Conservation (phyloP, 768 basidiomycete species). For the Xerocomus brunneocitrinus region DNA sequence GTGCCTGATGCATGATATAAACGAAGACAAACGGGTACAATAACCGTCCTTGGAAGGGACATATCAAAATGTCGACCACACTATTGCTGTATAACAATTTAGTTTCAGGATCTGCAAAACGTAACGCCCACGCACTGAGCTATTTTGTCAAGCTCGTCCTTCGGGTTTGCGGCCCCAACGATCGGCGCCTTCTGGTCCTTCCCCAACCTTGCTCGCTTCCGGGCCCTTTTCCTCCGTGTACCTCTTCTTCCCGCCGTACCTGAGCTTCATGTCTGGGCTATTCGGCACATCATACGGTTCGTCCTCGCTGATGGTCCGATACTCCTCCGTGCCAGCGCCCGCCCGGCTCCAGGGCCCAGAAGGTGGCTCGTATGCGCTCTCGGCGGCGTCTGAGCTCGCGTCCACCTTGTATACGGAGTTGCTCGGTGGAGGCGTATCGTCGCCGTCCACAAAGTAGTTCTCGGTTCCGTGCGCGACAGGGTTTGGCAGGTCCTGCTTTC, state of each 20-base stretch:
- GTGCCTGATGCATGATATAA: not conserved
- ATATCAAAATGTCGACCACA: too few species aligned
- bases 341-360: slow-evolving; percentile 43
- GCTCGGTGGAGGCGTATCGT: slow-evolving; percentile 39
- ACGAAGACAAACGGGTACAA: not conserved
- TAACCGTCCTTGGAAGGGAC: not conserved
- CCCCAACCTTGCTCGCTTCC: slow-evolving; percentile 30
- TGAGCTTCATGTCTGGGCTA: slow-evolving; percentile 5
- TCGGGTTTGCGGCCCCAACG: slow-evolving; percentile 35
- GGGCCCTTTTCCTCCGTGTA: slow-evolving; percentile 23
- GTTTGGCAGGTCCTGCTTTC: not conserved
- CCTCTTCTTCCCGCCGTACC: slow-evolving; percentile 22
- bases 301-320: slow-evolving; percentile 21
- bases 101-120: not conserved
- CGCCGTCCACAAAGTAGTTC: slow-evolving; percentile 45
- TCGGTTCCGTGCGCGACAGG: slow-evolving; percentile 34
- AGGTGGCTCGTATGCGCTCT: slow-evolving; percentile 48
- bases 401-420: slow-evolving; percentile 46
- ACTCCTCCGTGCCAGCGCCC: slow-evolving; percentile 33
- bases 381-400: slow-evolving; percentile 37
- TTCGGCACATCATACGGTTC: slow-evolving; percentile 22
- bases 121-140: not conserved
- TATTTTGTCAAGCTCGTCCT: slow-evolving; percentile 13
- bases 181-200: slow-evolving; percentile 38
- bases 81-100: not conserved